A percentile compares a stretch with the other conserved stretches of the same genome.
phyloP scores from a whole-genome alignment of 345 rosid genomes.

The Aurinia saxatilis region DNA sequence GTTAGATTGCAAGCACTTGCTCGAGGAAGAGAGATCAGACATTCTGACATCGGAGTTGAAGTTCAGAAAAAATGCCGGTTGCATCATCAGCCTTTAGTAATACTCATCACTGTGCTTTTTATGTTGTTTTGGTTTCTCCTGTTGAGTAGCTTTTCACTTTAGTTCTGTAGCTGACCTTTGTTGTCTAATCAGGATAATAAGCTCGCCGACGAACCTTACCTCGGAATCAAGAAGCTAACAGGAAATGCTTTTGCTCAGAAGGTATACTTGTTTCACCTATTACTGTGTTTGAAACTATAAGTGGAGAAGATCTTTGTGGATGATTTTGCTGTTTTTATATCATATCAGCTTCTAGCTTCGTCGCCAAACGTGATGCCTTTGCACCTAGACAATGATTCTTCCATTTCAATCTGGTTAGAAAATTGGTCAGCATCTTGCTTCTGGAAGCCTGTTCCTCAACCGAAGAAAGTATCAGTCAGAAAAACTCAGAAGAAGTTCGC shows the following conservation, averaged over 20 bases:
- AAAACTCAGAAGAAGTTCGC: constrained; percentile 52
- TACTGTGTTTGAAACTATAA: neutral
- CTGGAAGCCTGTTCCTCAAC: constrained; percentile 68
- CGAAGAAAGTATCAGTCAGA: constrained; percentile 36
- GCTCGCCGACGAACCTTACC: constrained; percentile 28
- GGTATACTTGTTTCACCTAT: constrained; percentile 37
- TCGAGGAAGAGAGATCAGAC: constrained; percentile 22
- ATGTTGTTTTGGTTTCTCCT: neutral
- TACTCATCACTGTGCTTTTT: neutral
- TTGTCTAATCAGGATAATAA: constrained; percentile 38
- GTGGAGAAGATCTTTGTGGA: constrained; percentile 8
- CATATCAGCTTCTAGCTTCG: constrained; percentile 61
- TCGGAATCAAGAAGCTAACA: constrained; percentile 42
- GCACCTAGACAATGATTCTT: constrained; percentile 36
- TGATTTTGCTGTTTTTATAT: constrained; percentile 12
- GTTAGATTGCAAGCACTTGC: constrained; percentile 31
- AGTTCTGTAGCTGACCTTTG: neutral
- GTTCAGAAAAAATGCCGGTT: constrained; percentile 13
- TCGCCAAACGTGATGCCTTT: constrained; percentile 60
- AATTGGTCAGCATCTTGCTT: constrained; percentile 66
- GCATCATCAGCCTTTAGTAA: constrained; percentile 43
- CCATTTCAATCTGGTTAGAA: constrained; percentile 60
- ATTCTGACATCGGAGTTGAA: constrained; percentile 23
- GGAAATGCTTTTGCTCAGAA: constrained; percentile 52
- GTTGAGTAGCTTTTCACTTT: neutral